Evolutionary conservation across 2,329 filamentous ascomycete genomes (phyloP).

Genomic region (Penicillium italicum): DNA sequence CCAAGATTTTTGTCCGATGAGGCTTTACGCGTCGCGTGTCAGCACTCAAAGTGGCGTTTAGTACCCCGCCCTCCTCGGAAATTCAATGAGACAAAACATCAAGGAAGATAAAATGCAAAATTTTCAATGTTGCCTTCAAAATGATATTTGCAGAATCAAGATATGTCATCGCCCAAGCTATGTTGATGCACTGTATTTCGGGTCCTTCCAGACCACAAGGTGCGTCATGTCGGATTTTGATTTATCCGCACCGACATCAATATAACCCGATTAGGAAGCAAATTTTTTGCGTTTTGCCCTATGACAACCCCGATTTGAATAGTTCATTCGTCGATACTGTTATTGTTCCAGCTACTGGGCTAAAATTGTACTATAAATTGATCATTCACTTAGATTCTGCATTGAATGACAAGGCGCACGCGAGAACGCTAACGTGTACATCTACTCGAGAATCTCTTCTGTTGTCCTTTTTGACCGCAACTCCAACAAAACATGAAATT

Average conservation of each 20-base stretch:
- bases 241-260: conserved; percentile 5
- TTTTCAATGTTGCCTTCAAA: not conserved
- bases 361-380: not conserved
- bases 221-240: conserved; percentile 9
- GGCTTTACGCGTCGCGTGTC: conserved; percentile 5
- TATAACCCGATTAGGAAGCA: conserved; percentile 8
- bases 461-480: not conserved
- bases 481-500: not conserved
- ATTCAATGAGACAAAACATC: not conserved
- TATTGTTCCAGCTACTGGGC: fast-evolving
- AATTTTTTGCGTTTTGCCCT: not conserved
- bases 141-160: not conserved
- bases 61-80: not conserved
- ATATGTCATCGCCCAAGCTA: not conserved
- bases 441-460: not conserved
- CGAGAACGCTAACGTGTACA: not conserved
- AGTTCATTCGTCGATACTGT: not conserved
- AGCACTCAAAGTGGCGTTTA: not conserved
- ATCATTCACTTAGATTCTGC: not conserved
- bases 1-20: not conserved
- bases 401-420: not conserved
- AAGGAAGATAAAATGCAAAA: not conserved
- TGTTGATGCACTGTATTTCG: not conserved
- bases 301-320: not conserved
- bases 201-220: not conserved